Percentiles rank a stretch among this genome's conserved stretches.
Evolutionary conservation across 2,329 filamentous ascomycete species (phyloP).

Genomic region (Botryosphaeria agaves): DNA sequence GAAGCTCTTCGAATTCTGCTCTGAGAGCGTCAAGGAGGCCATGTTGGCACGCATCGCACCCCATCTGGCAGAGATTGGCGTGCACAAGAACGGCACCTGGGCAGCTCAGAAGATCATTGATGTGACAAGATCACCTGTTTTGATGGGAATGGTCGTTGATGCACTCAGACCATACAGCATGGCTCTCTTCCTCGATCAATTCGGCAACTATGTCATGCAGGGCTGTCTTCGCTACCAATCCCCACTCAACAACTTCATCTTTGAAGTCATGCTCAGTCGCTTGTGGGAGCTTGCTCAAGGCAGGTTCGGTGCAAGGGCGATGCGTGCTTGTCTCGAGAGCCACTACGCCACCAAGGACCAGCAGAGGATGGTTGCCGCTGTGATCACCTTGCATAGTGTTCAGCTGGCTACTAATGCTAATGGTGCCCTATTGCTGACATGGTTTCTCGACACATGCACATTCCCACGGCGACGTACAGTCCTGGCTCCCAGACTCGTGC

Average conservation of each 20-base stretch:
- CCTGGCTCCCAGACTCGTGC: slow-evolving; percentile 77
- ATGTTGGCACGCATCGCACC: slow-evolving; percentile 83
- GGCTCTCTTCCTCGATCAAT: slow-evolving; percentile 89
- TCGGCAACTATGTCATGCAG: slow-evolving; percentile 95
- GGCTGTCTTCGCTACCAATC: slow-evolving; percentile 84
- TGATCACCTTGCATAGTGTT: slow-evolving; percentile 91
- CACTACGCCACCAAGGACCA: slow-evolving; percentile 91
- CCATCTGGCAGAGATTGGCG: slow-evolving; percentile 87
- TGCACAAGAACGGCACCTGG: slow-evolving; percentile 99
- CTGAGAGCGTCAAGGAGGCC: slow-evolving; percentile 71
- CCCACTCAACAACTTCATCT: slow-evolving; percentile 90
- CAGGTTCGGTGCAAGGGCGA: slow-evolving; percentile 83
- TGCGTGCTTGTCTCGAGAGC: slow-evolving; percentile 92
- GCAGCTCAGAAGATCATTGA: slow-evolving; percentile 99
- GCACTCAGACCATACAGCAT: slow-evolving; percentile 73
- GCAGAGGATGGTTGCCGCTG: slow-evolving; percentile 83
- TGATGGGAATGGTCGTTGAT: slow-evolving; percentile 74
- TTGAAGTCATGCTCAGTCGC: slow-evolving; percentile 85
- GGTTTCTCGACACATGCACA: slow-evolving; percentile 96
- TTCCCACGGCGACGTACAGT: slow-evolving; percentile 85
- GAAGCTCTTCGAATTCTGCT: slow-evolving; percentile 94
- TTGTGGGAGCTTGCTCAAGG: slow-evolving; percentile 92
- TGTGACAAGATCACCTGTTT: slow-evolving; percentile 67
- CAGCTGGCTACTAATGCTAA: slow-evolving; percentile 94
- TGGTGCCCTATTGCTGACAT: slow-evolving; percentile 81